phyloP scores from a whole-genome alignment of 768 basidiomycete species.

The Xerocomus brunneocitrinus region DNA sequence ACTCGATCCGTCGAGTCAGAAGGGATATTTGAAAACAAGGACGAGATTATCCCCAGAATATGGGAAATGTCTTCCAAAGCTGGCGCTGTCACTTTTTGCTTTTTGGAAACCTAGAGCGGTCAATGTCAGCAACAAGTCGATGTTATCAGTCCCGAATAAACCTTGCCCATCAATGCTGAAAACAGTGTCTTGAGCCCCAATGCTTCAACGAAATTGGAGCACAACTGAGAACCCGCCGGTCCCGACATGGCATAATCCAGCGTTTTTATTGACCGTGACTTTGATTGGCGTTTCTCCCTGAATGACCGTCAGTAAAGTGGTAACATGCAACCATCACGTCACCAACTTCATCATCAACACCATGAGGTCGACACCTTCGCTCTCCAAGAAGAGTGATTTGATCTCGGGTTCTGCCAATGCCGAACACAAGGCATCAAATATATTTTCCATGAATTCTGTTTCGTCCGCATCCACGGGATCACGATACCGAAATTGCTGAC shows the following conservation, averaged over 20 bases:
- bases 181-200: constrained; percentile 89
- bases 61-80: constrained; percentile 84
- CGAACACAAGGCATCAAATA: constrained; percentile 89
- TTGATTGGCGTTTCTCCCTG: constrained; percentile 80
- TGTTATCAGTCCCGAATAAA: constrained; percentile 27
- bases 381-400: constrained; percentile 79
- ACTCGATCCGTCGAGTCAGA: constrained; percentile 79
- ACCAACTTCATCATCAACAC: constrained; percentile 94
- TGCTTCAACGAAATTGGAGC: constrained; percentile 83
- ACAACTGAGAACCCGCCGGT: constrained; percentile 58
- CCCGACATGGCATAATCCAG: constrained; percentile 90
- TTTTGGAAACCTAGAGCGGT: constrained; percentile 47
- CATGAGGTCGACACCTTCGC: constrained; percentile 96
- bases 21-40: constrained; percentile 79
- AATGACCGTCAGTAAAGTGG: neutral
- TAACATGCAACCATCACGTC: neutral
- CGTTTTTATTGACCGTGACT: constrained; percentile 82
- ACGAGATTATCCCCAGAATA: constrained; percentile 81
- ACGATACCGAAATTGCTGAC: constrained; percentile 78
- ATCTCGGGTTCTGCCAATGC: constrained; percentile 71
- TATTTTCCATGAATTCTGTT: constrained; percentile 96
- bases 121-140: constrained; percentile 9
- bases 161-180: constrained; percentile 92
- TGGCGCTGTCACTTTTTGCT: constrained; percentile 52
- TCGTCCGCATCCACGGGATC: constrained; percentile 89